Conservation (phyloP, 768 basidiomycete species). For the Lactarius hengduanensis region DNA sequence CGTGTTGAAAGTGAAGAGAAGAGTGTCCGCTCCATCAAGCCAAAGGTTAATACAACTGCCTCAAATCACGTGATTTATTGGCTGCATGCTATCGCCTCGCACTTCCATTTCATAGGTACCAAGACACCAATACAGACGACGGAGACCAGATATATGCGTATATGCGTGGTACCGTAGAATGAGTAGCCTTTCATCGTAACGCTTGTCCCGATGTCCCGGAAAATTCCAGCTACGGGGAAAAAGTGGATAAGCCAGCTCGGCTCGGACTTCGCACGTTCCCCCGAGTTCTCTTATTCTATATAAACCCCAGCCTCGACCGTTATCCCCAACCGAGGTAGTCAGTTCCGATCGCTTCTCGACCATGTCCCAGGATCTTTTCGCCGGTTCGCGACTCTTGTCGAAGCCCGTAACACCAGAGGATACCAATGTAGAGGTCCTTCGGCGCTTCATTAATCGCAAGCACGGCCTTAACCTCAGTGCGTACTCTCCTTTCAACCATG, state of each 20-base stretch:
- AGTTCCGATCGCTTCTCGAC: background rate
- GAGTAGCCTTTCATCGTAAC: background rate
- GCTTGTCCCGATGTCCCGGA: background rate
- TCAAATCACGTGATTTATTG: background rate
- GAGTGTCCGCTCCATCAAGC: background rate
- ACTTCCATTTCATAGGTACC: too few relatives aligned
- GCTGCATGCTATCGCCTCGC: conserved; percentile 3
- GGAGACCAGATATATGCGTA: background rate
- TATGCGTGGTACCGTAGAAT: background rate
- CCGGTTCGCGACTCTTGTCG: conserved; percentile 51
- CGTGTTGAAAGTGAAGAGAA: background rate
- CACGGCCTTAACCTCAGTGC: conserved; percentile 53
- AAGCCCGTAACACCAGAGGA: conserved; percentile 44
- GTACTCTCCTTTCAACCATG: conserved; percentile 19
- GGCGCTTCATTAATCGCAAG: conserved; percentile 62
- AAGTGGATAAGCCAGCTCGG: background rate
- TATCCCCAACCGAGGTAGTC: background rate
- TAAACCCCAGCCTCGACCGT: background rate
- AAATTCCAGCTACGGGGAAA: background rate
- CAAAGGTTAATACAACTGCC: background rate
- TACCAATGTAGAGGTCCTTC: conserved; percentile 51
- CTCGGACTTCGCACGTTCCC: background rate
- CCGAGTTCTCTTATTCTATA: background rate
- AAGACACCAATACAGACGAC: background rate
- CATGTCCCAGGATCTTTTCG: conserved; percentile 35